These are phyloP conservation scores for Cavenderia fasciculata DNA, from an alignment of 78 protist species.

Conservation along the genomic window DNA sequence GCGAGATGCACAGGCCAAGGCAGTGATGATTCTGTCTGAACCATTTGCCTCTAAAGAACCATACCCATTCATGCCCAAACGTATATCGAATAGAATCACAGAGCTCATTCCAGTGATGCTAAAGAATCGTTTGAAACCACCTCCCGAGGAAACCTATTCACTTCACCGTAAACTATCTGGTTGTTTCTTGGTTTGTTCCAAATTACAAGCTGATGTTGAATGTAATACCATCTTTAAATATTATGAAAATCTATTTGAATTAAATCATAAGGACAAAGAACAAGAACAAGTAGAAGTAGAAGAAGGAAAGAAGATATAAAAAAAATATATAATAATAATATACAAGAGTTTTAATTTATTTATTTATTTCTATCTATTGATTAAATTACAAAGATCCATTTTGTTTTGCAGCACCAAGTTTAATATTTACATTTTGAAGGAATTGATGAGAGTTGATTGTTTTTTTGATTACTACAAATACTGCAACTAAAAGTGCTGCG, in stretches of 20 bases:
- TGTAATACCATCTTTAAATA: constrained; percentile 56
- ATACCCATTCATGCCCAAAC: constrained; percentile 68
- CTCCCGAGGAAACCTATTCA: constrained; percentile 91
- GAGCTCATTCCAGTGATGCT: constrained; percentile 87
- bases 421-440: no score
- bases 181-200: constrained; percentile 83
- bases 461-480: no score
- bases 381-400: no score
- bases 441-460: no score
- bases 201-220: constrained; percentile 77
- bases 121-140: constrained; percentile 86
- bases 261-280: no score
- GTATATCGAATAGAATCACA: constrained; percentile 68
- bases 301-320: no score
- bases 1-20: constrained; percentile 88
- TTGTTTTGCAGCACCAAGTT: no score
- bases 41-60: constrained; percentile 69
- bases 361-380: no score
- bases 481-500: no score
- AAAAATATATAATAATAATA: no score
- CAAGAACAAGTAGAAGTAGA: no score
- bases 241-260: constrained; percentile 18
- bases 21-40: constrained; percentile 81
- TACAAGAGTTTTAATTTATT: no score
- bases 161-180: constrained; percentile 93